A percentile compares a stretch with the other conserved stretches of the same genome.
phyloP scores from a whole-genome alignment of 2,329 filamentous ascomycete species.

The Arthroderma uncinatum region DNA sequence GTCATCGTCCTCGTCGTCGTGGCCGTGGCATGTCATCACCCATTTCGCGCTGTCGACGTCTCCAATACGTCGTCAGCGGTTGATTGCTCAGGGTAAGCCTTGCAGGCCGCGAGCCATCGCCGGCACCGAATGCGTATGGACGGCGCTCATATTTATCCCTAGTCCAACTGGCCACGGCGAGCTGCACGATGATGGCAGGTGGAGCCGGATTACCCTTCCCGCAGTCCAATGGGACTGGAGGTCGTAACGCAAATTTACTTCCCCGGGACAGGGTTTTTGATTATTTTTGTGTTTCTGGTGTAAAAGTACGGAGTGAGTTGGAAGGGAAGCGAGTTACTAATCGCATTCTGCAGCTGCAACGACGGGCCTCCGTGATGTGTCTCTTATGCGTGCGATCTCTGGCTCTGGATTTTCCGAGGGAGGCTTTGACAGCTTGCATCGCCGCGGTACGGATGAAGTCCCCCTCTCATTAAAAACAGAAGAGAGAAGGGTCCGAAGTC shows the following conservation, averaged over 20 bases:
- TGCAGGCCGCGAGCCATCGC: neutral
- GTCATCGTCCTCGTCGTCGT: neutral
- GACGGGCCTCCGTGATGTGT: neutral
- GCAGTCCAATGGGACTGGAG: neutral
- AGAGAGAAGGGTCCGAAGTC: neutral
- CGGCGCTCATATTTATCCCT: neutral
- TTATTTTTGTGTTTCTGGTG: slow-evolving; percentile 4
- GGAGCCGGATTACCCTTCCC: neutral
- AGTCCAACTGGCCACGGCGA: neutral
- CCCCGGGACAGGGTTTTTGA: slow-evolving; percentile 4
- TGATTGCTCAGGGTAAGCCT: neutral
- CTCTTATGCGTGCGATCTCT: neutral
- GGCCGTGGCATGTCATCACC: neutral
- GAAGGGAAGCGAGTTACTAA: slow-evolving; percentile 3
- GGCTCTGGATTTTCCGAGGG: neutral
- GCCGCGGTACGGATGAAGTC: neutral
- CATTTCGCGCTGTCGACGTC: neutral
- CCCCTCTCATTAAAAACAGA: neutral
- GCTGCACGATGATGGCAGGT: slow-evolving; percentile 3
- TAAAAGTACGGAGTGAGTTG: slow-evolving; percentile 2
- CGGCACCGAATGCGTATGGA: neutral
- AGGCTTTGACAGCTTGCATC: slow-evolving; percentile 2
- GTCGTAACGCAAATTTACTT: slow-evolving; percentile 4
- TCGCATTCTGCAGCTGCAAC: slow-evolving; percentile 1
- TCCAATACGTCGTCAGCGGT: neutral